Base-by-base conservation (phyloP, 208 protist genomes). In the Porcisia hertigi region DNA sequence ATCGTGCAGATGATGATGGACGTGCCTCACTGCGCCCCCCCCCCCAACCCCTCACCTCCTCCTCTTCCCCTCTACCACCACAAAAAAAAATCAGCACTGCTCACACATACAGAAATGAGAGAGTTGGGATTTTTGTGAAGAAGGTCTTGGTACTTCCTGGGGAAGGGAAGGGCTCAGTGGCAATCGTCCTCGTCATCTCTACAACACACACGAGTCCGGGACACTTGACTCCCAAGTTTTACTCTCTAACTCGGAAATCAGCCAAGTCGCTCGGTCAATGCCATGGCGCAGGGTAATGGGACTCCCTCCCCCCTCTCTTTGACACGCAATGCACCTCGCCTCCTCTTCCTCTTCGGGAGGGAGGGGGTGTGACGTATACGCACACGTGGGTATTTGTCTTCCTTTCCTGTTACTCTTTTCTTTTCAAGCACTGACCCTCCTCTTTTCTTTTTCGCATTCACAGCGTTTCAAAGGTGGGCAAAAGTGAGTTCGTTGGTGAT, bases 191-290 rank as follows among this genome's bases (percentile, higher is more conserved):
- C 63, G 25, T 49, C 63, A 30, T 49, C 63, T 34, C 39, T 49
- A 71, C 45, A 3, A 14, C 66, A 45, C 66, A 45, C 47, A 65
- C 23, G 73, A 75, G 73, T 71, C 78, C 78, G 39, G 62, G 53
- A 66, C 62, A 75, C 47, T 16, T 57, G 66, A 71, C 25, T 57
- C 25, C 18, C 16, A 7, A 5, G 12, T 41, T 58, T 41, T 71
- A 71, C 39, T 73, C 54, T 73, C 53, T 59, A 47, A 49, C 69
- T 73, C 53, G 66, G 66, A 18, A 36, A 57, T 9, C 25, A 71
- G 36, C 66, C n/a, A 54, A 57, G 47, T 71, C 39, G 47, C 14
- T 14, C 25, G 47, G 66, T 30, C 41, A 52, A 20, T 52, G 43
- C 41, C 41, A 67, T 52, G 23, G 39, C 11, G 47, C 36, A 49